These are phyloP conservation scores for Sphaerulina populicola DNA, from an alignment of 2,329 filamentous ascomycete genomes.

Conservation along the genomic window DNA sequence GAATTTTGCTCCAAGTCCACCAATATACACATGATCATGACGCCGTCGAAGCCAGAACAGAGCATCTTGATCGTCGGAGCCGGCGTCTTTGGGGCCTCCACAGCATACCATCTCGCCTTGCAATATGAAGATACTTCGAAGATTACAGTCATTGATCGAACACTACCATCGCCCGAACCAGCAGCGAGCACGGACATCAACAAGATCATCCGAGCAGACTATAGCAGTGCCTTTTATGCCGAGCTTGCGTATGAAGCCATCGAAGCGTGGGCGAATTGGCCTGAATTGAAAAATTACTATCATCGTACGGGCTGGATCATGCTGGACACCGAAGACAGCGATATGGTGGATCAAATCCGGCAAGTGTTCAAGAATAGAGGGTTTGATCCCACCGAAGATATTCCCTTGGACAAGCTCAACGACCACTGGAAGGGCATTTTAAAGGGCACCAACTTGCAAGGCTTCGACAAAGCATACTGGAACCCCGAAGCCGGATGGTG, in stretches of 20 bases:
- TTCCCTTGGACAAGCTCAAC: constrained; percentile 39
- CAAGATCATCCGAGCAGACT: constrained; percentile 63
- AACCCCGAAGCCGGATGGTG: constrained; percentile 49
- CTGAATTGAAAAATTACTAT: constrained; percentile 39
- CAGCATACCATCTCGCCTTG: constrained; percentile 43
- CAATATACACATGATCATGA: neutral
- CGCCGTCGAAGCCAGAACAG: neutral
- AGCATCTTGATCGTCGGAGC: constrained; percentile 35
- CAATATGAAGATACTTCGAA: constrained; percentile 36
- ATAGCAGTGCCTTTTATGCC: constrained; percentile 34
- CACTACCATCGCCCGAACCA: constrained; percentile 39
- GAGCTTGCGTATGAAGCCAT: constrained; percentile 34
- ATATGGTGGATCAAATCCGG: constrained; percentile 46
- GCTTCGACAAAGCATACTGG: constrained; percentile 39
- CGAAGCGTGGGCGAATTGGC: constrained; percentile 32
- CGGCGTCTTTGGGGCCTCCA: constrained; percentile 49
- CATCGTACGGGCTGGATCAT: constrained; percentile 54
- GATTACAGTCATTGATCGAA: constrained; percentile 37
- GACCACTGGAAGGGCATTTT: constrained; percentile 38
- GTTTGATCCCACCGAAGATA: constrained; percentile 35
- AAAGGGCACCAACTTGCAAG: constrained; percentile 32
- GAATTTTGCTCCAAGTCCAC: too few relatives aligned
- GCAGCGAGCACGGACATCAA: constrained; percentile 67
- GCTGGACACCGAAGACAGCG: constrained; percentile 43
- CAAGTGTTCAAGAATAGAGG: constrained; percentile 46